Conservation (phyloP, 2,329 filamentous ascomycete genomes). For the Didymellaceae sp. region DNA sequence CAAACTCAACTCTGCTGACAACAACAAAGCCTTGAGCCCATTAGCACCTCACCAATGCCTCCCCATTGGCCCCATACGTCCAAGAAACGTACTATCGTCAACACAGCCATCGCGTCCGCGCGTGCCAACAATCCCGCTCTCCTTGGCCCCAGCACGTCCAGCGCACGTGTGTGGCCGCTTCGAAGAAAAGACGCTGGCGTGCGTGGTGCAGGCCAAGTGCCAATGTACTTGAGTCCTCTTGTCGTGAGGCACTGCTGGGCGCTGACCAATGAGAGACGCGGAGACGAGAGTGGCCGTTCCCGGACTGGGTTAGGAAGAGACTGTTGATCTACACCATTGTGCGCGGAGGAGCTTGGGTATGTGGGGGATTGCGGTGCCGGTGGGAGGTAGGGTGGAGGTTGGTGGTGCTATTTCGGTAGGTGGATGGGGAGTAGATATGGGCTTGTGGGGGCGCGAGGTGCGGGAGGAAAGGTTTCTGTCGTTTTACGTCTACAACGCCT, state of each 20-base stretch:
- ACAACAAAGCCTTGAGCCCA: background rate
- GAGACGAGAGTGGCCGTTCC: background rate
- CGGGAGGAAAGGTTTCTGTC: background rate
- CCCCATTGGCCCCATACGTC: background rate
- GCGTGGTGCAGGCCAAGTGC: background rate
- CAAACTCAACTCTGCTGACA: background rate
- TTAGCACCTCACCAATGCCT: background rate
- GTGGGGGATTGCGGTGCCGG: background rate
- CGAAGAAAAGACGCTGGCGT: too few relatives aligned
- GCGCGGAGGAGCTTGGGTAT: background rate
- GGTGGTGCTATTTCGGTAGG: background rate
- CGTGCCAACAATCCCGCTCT: background rate
- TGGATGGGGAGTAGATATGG: background rate
- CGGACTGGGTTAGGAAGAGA: background rate
- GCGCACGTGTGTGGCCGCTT: background rate
- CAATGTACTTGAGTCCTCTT: background rate
- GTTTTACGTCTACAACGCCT: background rate
- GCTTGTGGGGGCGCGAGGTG: background rate
- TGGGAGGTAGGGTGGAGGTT: background rate
- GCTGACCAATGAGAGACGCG: background rate
- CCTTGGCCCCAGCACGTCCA: background rate
- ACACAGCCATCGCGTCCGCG: slow-evolving; percentile 1
- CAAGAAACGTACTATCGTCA: background rate
- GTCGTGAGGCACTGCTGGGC: background rate
- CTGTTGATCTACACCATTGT: background rate